Conservation (phyloP, 257 asterid species). For the Lycium barbarum region DNA sequence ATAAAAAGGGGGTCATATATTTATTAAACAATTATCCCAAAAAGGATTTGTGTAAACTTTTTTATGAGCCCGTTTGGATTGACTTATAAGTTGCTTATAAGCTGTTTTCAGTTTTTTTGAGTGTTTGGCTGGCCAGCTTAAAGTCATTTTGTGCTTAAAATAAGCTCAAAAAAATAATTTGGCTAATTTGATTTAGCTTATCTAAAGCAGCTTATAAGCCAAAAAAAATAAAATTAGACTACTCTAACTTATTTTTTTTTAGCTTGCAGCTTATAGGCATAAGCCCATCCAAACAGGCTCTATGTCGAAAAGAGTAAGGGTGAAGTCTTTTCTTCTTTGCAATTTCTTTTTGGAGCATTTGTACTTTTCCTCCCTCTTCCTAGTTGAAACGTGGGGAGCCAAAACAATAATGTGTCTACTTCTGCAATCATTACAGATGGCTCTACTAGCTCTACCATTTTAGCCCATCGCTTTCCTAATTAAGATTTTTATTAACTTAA, state of each 20-base stretch:
- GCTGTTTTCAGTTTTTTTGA: too few species aligned
- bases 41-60: not conserved
- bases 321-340: not conserved
- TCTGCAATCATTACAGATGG: constrained; percentile 40
- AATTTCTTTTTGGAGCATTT: constrained; percentile 18
- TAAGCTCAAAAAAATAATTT: too few species aligned
- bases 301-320: not conserved
- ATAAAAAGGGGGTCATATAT: not conserved
- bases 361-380: constrained; percentile 11
- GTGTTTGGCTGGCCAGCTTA: too few species aligned
- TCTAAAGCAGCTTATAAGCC: too few species aligned
- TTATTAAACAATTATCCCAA: not conserved
- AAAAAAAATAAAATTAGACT: too few species aligned
- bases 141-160: too few species aligned
- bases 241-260: too few species aligned
- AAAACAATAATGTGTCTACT: constrained; percentile 36
- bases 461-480: constrained; percentile 16
- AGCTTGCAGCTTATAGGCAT: too few species aligned
- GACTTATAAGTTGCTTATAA: too few species aligned
- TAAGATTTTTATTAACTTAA: not conserved
- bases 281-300: too few species aligned
- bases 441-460: constrained; percentile 28
- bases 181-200: too few species aligned
- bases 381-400: constrained; percentile 41
- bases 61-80: too few species aligned